A percentile compares a stretch with the other conserved stretches of the same genome.
Conservation (phyloP, 306 rosid species). For the Cucurbita moschata region DNA sequence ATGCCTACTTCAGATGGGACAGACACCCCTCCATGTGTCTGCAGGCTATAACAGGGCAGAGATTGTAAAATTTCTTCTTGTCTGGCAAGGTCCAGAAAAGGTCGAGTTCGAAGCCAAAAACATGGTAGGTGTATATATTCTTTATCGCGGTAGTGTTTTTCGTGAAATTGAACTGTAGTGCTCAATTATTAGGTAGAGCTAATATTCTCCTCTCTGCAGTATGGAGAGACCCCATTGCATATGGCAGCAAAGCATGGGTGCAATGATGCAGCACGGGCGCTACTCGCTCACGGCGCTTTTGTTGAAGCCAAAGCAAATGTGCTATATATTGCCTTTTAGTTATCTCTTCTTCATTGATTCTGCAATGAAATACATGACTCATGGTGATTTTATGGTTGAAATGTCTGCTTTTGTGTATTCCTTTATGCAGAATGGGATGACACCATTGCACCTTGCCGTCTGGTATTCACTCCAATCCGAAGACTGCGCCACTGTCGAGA, state of each 20-base stretch:
- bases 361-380: not conserved
- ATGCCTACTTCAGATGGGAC: slow-evolving; percentile 52
- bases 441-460: slow-evolving; percentile 95
- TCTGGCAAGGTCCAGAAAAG: slow-evolving; percentile 49
- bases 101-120: slow-evolving; percentile 82
- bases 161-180: not conserved
- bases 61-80: slow-evolving; percentile 72
- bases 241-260: slow-evolving; percentile 94
- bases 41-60: slow-evolving; percentile 69
- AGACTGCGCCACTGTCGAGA: slow-evolving; percentile 56
- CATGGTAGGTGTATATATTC: slow-evolving; percentile 39
- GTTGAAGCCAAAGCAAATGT: slow-evolving; percentile 94
- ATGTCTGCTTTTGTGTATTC: slow-evolving; percentile 10
- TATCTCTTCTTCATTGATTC: slow-evolving; percentile 11
- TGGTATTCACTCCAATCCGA: slow-evolving; percentile 75
- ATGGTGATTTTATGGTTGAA: slow-evolving; percentile 11
- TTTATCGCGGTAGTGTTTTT: not conserved
- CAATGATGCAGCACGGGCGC: slow-evolving; percentile 51
- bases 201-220: slow-evolving; percentile 27
- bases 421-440: slow-evolving; percentile 82
- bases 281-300: slow-evolving; percentile 68
- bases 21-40: slow-evolving; percentile 85
- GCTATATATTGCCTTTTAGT: slow-evolving; percentile 12
- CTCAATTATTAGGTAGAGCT: not conserved
- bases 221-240: slow-evolving; percentile 94